Conservation (phyloP, 371 early-diverging fungal genomes). For the Chytridium lagenaria region DNA sequence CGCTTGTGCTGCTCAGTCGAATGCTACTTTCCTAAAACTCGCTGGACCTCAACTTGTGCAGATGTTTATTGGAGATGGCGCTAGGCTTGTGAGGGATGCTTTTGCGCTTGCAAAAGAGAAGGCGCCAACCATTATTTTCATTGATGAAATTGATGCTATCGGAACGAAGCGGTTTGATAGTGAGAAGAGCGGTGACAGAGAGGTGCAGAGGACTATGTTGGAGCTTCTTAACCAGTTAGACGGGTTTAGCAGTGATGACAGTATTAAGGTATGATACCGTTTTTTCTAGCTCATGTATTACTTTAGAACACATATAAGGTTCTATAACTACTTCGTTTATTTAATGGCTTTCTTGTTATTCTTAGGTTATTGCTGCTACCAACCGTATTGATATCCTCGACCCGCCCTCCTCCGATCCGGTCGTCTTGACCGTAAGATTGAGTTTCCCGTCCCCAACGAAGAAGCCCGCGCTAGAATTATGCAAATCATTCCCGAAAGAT, state of each 20-base stretch:
- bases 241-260: slow-evolving; percentile 96
- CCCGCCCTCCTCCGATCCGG: slow-evolving; percentile 99
- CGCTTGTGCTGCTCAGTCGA: slow-evolving; percentile 98
- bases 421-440: slow-evolving; percentile 99
- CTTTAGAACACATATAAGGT: no score
- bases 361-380: slow-evolving; percentile 99
- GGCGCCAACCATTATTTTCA: slow-evolving; percentile 99
- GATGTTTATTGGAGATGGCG: slow-evolving; percentile 99
- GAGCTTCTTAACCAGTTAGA: slow-evolving; percentile 99
- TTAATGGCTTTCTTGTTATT: no score
- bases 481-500: slow-evolving; percentile 99
- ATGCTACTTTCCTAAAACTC: slow-evolving; percentile 95
- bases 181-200: slow-evolving; percentile 99
- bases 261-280: slow-evolving; percentile 98
- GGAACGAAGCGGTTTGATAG: slow-evolving; percentile 99
- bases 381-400: slow-evolving; percentile 99
- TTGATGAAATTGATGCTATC: slow-evolving; percentile 99
- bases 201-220: slow-evolving; percentile 99
- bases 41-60: slow-evolving; percentile 99
- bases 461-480: slow-evolving; percentile 98
- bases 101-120: slow-evolving; percentile 99
- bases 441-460: slow-evolving; percentile 99
- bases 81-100: slow-evolving; percentile 98
- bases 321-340: no score
- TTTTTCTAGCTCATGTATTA: no score